Percentiles rank a stretch among this genome's conserved stretches.
Conservation (phyloP, 2,329 filamentous ascomycete species). For the Neonectria punicea region DNA sequence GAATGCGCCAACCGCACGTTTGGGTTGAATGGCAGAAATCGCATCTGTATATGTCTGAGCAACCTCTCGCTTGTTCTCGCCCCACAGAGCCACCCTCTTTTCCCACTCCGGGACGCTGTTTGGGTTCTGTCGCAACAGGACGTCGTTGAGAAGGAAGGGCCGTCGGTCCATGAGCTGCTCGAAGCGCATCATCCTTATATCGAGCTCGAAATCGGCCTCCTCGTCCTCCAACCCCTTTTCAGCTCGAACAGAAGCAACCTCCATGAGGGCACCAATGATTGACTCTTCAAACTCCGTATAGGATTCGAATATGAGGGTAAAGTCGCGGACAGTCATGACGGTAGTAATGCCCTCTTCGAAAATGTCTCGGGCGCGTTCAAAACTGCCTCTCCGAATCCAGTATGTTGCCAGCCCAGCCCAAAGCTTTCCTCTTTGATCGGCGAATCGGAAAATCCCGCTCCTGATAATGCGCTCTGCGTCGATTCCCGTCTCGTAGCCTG, state of each 20-base stretch:
- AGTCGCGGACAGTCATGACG: conserved; percentile 98
- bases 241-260: conserved; percentile 82
- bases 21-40: conserved; percentile 91
- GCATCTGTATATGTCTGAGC: conserved; percentile 96
- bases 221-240: conserved; percentile 82
- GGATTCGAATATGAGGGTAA: conserved; percentile 94
- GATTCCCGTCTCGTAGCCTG: conserved; percentile 82
- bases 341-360: conserved; percentile 98
- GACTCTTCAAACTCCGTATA: conserved; percentile 98
- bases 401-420: conserved; percentile 97
- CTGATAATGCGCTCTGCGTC: conserved; percentile 92
- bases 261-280: conserved; percentile 91
- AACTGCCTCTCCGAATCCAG: conserved; percentile 93
- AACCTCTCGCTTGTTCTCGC: conserved; percentile 89
- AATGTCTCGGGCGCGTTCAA: conserved; percentile 90
- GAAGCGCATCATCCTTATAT: conserved; percentile 97
- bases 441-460: conserved; percentile 89
- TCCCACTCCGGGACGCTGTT: conserved; percentile 98
- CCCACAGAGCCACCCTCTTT: conserved; percentile 95
- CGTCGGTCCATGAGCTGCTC: conserved; percentile 97
- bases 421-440: conserved; percentile 92
- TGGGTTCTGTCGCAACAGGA: conserved; percentile 92
- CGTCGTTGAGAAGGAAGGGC: conserved; percentile 96
- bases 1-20: conserved; percentile 92
- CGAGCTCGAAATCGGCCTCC: conserved; percentile 90